Evolutionary conservation across 2,329 filamentous ascomycete genomes (phyloP), one percentile per base, ranked within the genome.

Genomic region (Orbilia quercus): DNA sequence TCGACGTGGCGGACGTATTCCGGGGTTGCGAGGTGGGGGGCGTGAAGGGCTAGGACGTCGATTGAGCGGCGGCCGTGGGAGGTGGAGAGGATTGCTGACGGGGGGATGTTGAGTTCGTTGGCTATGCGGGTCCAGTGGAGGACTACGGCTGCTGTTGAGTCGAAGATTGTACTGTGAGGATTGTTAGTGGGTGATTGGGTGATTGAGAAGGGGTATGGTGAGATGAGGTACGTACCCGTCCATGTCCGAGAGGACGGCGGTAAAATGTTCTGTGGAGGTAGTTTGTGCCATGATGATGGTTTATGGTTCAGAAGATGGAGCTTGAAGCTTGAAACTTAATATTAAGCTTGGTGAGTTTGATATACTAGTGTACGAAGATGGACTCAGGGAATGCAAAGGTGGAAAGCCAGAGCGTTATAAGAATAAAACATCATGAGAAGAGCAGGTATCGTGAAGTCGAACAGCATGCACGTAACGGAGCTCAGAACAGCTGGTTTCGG

Each of bases 11-110:
- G 87, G 77, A 96, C 88, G 79, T 96, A 92, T 38, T 96, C 92
- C 92, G 91, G 94, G 77, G 90, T 97, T 44, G 95, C 95, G 80
- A 92, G 91, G 77, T 91, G 88, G 14, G 92, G 90, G 75, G 91
- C 89, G 69, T 96, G 86, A 25, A 93, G 83, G 80, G 87, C 87
- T 69, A 99, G 84, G 1, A 90, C 88, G 78, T 99, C 95, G 78
- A 98, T 96, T 76, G 89, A 92, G 69, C 95, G 85, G 71, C 94
- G 88, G 74, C 95, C 95, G 81, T 99, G 95, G 3, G 92, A 96
- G 7, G 92, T 96, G 78, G 91, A 86, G 23, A 98, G 85, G 77
- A 99, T 98, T 48, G 90, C 86, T 51, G 89, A 85, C n/a, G 91
- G 91, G 76, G 91, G 87, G 20, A 97, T 89, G 22, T 91, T 91